Evolutionary conservation across 2,329 filamentous ascomycete genomes (phyloP), one percentile per base, ranked within the genome.

Genomic region (Trichoderma cornu-damae): DNA sequence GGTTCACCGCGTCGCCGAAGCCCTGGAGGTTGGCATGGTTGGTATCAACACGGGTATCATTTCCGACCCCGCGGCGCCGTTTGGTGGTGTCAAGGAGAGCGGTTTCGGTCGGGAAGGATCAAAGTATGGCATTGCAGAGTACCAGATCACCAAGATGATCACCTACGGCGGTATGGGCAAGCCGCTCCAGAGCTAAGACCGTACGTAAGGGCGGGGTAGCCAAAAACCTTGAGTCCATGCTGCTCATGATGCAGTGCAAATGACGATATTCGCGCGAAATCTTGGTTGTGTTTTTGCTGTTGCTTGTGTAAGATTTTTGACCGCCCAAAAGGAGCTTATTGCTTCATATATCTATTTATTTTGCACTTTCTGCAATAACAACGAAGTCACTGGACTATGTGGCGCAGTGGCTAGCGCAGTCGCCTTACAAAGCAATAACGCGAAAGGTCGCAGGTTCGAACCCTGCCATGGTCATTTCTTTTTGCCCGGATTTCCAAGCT

Each of bases 11-110:
- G 80, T 89, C 0, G 82, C 85, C 0, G 86, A 89, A 73, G 79
- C 79, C 14, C 75, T 95, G 37, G 88, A 95, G 69, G 88, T 93
- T 1, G 90, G 90, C 53, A 95, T 95, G 90, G 83, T 95, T 1
- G 90, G 89, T 56, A 84, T 92, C 60, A 93, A 93, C 72, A 91
- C 88, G 1, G 89, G 89, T 26, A 65, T 86, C 50, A 80, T 84
- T 61, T 83, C 80, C 2, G 82, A 84, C 59, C 73, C 77, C 9
- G 80, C 80, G 0, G 70, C 79, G 54, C 82, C 82, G 0, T 94
- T 94, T 67, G 89, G 89, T 14, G 89, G 89, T 63, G 85, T 94
- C 44, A 94, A 94, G 74, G 79, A 91, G 74, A 89, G 85, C 65
- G 89, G 89, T 1, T 91, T 91, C 65, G 89, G 89, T 2, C 77